phyloP scores from a whole-genome alignment of 192 early-diverging fungal species.

The Entomortierella beljakovae region DNA sequence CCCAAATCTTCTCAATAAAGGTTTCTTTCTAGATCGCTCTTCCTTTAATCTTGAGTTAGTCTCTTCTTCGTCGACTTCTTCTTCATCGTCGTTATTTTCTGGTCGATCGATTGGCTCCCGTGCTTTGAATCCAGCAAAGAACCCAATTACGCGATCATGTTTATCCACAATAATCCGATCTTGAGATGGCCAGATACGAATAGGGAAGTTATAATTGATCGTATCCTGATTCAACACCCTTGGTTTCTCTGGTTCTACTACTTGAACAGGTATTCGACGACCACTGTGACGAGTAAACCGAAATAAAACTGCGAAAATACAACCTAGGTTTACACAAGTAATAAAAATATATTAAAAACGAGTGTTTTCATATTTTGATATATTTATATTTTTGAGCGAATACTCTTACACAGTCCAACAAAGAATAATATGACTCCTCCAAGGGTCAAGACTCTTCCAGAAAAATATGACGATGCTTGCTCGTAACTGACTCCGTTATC shows the following conservation, averaged over 20 bases:
- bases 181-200: conserved; percentile 21
- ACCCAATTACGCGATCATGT: neutral
- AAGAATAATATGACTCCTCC: conserved; percentile 17
- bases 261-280: neutral
- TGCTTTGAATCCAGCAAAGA: neutral
- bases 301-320: conserved; percentile 10
- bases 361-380: too few relatives aligned
- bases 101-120: neutral
- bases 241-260: conserved; percentile 1
- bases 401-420: conserved; percentile 14
- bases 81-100: neutral
- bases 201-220: conserved; percentile 7
- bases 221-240: conserved; percentile 8
- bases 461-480: conserved; percentile 14
- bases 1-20: neutral
- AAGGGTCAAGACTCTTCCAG: conserved; percentile 10
- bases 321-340: too few relatives aligned
- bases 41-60: neutral
- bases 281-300: conserved; percentile 5
- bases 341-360: too few relatives aligned
- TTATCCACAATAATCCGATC: conserved; percentile 7
- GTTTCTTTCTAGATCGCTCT: neutral
- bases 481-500: too few relatives aligned
- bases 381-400: neutral
- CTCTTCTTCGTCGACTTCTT: neutral